Percentiles rank a stretch among this genome's conserved stretches.
Evolutionary conservation across 2,329 filamentous ascomycete genomes (phyloP).

Genomic region (Pseudopithomyces chartarum): DNA sequence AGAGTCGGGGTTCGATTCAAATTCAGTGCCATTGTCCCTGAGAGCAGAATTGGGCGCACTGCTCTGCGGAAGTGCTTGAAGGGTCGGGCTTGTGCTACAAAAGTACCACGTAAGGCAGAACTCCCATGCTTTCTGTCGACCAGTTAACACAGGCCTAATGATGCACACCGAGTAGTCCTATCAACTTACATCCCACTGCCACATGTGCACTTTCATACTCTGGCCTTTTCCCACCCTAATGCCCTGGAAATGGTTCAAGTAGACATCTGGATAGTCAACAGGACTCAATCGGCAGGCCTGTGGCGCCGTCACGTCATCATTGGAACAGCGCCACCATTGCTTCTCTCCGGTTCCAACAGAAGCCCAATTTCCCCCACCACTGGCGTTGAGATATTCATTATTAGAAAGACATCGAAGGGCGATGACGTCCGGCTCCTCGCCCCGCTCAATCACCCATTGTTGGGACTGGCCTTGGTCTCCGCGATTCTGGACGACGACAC

Average conservation of each 20-base stretch:
- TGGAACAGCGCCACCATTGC: not conserved
- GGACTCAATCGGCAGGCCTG: not conserved
- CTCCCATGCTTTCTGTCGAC: not conserved
- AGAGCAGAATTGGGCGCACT: not conserved
- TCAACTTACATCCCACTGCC: not conserved
- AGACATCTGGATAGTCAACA: not conserved
- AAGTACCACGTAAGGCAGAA: constrained; percentile 4
- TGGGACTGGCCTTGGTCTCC: not conserved
- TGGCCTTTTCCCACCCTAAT: not conserved
- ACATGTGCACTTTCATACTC: constrained; percentile 3
- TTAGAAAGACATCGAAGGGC: not conserved
- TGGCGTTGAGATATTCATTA: not conserved
- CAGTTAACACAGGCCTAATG: not conserved
- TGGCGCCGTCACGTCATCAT: not conserved
- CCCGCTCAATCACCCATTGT: not conserved
- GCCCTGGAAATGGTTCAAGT: not conserved
- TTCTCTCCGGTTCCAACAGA: not conserved
- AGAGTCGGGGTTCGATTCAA: not conserved
- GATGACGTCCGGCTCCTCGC: not conserved
- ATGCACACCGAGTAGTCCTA: not conserved
- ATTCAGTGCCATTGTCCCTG: not conserved
- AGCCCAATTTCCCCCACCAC: not conserved
- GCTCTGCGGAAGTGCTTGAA: not conserved
- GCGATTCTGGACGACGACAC: not conserved
- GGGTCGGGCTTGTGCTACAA: not conserved